Evolutionary conservation across 495 filamentous ascomycete species (phyloP).

Genomic region (Hyphodiscus hymeniophilus): DNA sequence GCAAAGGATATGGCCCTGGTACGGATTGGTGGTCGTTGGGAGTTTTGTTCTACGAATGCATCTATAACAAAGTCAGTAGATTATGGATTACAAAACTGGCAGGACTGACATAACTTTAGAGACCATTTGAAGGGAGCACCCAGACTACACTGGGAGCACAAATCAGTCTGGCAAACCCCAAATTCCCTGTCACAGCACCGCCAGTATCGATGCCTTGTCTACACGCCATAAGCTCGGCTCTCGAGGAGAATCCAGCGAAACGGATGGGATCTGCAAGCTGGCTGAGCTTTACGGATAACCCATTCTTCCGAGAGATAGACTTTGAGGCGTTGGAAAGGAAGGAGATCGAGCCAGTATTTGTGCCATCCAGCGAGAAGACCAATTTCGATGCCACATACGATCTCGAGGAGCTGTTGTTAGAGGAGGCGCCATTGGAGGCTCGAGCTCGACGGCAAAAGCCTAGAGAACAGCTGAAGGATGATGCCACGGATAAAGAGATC

Average conservation of each 20-base stretch:
- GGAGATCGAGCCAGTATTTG: conserved; percentile 84
- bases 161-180: conserved; percentile 76
- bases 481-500: conserved; percentile 93
- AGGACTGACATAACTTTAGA: conserved; percentile 35
- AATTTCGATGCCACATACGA: conserved; percentile 99
- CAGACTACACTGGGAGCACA: conserved; percentile 71
- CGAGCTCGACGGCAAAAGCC: conserved; percentile 89
- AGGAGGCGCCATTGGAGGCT: conserved; percentile 93
- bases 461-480: conserved; percentile 79
- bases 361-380: conserved; percentile 91
- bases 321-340: conserved; percentile 82
- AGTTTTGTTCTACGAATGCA: conserved; percentile 96
- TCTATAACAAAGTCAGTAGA: conserved; percentile 99
- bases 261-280: conserved; percentile 75
- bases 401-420: conserved; percentile 84
- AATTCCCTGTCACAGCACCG: conserved; percentile 82
- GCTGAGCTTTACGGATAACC: conserved; percentile 72
- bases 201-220: conserved; percentile 79
- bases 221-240: conserved; percentile 71
- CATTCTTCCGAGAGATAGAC: conserved; percentile 82
- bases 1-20: conserved; percentile 74
- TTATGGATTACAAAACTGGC: conserved; percentile 30
- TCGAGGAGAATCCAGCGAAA: conserved; percentile 71
- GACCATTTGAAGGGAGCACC: conserved; percentile 84
- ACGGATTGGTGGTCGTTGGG: conserved; percentile 99